Evolutionary conservation across 2,329 filamentous ascomycete genomes (phyloP).

Genomic region (Tolypocladium tundrense): DNA sequence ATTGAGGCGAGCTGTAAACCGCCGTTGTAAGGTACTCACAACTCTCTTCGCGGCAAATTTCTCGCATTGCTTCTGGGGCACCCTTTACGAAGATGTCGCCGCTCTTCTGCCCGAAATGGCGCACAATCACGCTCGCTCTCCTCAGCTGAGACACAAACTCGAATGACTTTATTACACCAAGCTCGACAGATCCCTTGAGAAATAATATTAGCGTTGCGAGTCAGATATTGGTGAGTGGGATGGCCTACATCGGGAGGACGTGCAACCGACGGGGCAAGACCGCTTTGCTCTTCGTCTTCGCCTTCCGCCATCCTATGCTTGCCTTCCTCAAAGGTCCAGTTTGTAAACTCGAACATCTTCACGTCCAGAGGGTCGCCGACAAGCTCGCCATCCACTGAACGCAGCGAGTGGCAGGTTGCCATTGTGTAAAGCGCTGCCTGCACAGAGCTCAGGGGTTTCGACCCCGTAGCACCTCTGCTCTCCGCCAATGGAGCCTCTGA

Average conservation of each 20-base stretch:
- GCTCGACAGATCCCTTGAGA: constrained; percentile 53
- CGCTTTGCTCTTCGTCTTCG: constrained; percentile 64
- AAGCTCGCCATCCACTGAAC: constrained; percentile 77
- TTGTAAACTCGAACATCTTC: constrained; percentile 97
- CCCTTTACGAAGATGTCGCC: constrained; percentile 92
- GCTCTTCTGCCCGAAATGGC: constrained; percentile 75
- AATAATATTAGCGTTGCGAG: constrained; percentile 8
- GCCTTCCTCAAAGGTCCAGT: constrained; percentile 87
- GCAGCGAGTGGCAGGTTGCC: constrained; percentile 92
- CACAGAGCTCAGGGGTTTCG: constrained; percentile 16
- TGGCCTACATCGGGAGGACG: constrained; percentile 53
- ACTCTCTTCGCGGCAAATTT: constrained; percentile 76
- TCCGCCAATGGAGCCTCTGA: constrained; percentile 32
- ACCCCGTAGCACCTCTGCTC: not conserved
- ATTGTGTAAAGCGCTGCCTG: constrained; percentile 77
- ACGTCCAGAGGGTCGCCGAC: constrained; percentile 90
- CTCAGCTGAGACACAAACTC: constrained; percentile 92
- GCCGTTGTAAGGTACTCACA: constrained; percentile 40
- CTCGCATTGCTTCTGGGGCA: constrained; percentile 90
- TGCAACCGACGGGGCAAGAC: constrained; percentile 79
- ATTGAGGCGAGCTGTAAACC: not conserved
- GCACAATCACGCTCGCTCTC: constrained; percentile 84
- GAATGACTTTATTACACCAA: constrained; percentile 84
- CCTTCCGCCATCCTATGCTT: constrained; percentile 53
- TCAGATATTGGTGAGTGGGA: not conserved